A percentile compares a stretch with the other conserved stretches of the same genome.
These are phyloP conservation scores for Diphasiastrum complanatum DNA, from an alignment of 83 land plant genomes.

Conservation along the genomic window DNA sequence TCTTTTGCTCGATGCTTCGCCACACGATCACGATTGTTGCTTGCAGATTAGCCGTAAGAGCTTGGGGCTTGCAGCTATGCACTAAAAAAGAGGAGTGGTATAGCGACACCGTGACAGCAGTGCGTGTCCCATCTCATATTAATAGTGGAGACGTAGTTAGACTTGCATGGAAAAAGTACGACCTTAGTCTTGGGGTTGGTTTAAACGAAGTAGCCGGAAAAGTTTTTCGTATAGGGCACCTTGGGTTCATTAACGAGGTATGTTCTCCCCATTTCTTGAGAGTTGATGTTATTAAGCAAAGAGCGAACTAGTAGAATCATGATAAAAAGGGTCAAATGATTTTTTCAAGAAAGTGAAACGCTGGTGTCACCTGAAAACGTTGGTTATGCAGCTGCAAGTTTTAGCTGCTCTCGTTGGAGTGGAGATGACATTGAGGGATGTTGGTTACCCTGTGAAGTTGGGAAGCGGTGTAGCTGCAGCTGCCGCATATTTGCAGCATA, in stretches of 20 bases:
- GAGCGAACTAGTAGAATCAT: too few species aligned
- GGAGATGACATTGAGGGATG: conserved; percentile 78
- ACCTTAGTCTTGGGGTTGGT: conserved; percentile 81
- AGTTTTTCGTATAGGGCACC: conserved; percentile 91
- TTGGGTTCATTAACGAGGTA: conserved; percentile 88
- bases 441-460: conserved; percentile 75
- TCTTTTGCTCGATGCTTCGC: too few species aligned
- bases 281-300: too few species aligned
- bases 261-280: neutral
- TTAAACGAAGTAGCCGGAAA: conserved; percentile 94
- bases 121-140: conserved; percentile 70
- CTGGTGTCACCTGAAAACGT: too few species aligned
- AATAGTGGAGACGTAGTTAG: conserved; percentile 72
- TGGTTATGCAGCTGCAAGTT: conserved; percentile 81
- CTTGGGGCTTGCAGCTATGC: conserved; percentile 92
- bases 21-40: neutral
- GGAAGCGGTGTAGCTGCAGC: conserved; percentile 98
- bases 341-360: too few species aligned
- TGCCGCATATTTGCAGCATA: conserved; percentile 51
- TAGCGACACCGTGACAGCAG: conserved; percentile 89
- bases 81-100: conserved; percentile 70
- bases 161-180: conserved; percentile 83
- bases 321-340: too few species aligned
- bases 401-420: conserved; percentile 85
- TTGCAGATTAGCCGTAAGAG: conserved; percentile 79